Evolutionary conservation across 139 green algal species (phyloP), one percentile per base, ranked within the genome.

Genomic region (Chlamydomonas eustigma): DNA sequence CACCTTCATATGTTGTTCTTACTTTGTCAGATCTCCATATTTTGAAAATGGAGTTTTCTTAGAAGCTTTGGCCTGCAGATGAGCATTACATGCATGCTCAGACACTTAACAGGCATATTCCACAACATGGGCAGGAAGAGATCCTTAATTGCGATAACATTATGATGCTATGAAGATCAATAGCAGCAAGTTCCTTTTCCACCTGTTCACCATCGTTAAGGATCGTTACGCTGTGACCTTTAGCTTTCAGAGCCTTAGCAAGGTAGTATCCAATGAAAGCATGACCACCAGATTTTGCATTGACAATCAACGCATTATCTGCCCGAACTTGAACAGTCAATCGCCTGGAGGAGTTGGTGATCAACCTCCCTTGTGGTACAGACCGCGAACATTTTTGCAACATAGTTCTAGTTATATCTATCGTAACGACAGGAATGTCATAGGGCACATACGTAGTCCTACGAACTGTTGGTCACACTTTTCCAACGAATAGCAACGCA

Each of bases 181-280:
- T 74, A 50, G 30, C 50, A 8, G 5, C 12, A 6, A 51, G 12
- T 18, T 71, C n/a, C 67, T 65, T 36, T 31, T 73, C 74, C 64
- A 92, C 90, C 83, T 91, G 30, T 73, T 97, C 90, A 28, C 93
- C 93, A 50, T 97, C 92, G 77, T 97, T 97, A 67, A 97, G 76
- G 77, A 97, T 94, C 25, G 93, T 97, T 3, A 97, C 92, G 0
- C 71, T 75, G 79, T 94, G 91, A 1, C 88, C 88, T 32, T 87
- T 86, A 0, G 81, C 79, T n/a, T 93, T 67, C 64, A 97, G 84
- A 76, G 86, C 83, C 76, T 93, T 90, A 0, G 93, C 93, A 33
- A 97, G 80, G 75, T 97, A 88, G 12, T 94, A 78, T n/a, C 93
- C 93, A 38, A 97, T 91, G 81, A 96, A 95, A 1, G 91, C 88